Evolutionary conservation across 352 stramenopile species (phyloP).

Genomic region (Phytophthora multivora): DNA sequence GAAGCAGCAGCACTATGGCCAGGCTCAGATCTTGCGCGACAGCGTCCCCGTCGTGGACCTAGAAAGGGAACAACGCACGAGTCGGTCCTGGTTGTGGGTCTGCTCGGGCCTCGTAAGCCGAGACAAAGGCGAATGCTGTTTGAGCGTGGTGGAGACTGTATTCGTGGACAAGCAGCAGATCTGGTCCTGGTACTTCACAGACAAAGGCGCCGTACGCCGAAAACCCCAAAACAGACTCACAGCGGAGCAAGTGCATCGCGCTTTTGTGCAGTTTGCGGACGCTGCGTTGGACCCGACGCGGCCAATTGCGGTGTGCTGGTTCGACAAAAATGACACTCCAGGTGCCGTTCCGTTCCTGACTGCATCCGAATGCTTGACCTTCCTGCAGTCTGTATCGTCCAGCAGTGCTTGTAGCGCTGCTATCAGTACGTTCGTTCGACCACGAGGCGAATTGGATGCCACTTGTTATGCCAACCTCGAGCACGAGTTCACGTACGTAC

Average conservation of each 20-base stretch:
- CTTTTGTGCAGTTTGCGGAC: slow-evolving; percentile 37
- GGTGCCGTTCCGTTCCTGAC: slow-evolving; percentile 55
- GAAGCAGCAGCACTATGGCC: slow-evolving; percentile 23
- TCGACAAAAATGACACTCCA: slow-evolving; percentile 55
- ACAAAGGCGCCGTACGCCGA: slow-evolving; percentile 57
- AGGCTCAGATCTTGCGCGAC: slow-evolving; percentile 58
- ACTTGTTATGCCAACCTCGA: slow-evolving; percentile 75
- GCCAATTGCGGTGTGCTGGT: slow-evolving; percentile 65
- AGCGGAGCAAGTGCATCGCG: slow-evolving; percentile 42
- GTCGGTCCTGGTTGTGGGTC: slow-evolving; percentile 70
- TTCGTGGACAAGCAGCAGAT: slow-evolving; percentile 82
- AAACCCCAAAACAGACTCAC: slow-evolving; percentile 62
- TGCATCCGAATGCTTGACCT: slow-evolving; percentile 48
- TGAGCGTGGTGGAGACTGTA: slow-evolving; percentile 70
- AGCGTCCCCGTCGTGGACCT: slow-evolving; percentile 60
- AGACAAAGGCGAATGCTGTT: slow-evolving; percentile 55
- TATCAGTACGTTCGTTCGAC: slow-evolving; percentile 64
- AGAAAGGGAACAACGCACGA: slow-evolving; percentile 46
- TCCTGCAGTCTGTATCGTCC: slow-evolving; percentile 47
- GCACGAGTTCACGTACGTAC: slow-evolving; percentile 71
- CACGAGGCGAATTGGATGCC: slow-evolving; percentile 71
- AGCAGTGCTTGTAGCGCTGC: slow-evolving; percentile 41
- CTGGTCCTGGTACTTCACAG: slow-evolving; percentile 76
- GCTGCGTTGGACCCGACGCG: slow-evolving; percentile 15
- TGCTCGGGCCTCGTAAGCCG: slow-evolving; percentile 66